phyloP scores from a whole-genome alignment of 192 early-diverging fungal species.

The Dispira simplex region DNA sequence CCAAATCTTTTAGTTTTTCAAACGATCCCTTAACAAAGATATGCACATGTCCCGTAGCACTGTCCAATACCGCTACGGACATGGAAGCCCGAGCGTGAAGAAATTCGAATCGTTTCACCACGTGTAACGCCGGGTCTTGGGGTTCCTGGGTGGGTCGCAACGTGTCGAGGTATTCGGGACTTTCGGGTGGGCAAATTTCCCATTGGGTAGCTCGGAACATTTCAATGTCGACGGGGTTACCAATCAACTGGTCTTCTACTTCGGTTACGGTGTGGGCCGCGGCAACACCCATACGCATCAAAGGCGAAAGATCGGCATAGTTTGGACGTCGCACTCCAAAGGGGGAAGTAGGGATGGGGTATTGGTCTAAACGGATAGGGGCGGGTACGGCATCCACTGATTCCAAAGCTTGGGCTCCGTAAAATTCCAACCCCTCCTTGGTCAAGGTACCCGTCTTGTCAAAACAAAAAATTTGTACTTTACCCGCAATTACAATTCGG shows the following conservation, averaged over 20 bases:
- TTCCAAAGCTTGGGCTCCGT: slow-evolving; percentile 19
- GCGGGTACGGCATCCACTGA: slow-evolving; percentile 4
- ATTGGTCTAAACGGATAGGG: not conserved
- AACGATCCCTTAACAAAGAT: slow-evolving; percentile 36
- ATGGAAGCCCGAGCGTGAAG: slow-evolving; percentile 31
- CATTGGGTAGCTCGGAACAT: slow-evolving; percentile 29
- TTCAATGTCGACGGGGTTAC: slow-evolving; percentile 34
- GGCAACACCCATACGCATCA: slow-evolving; percentile 11
- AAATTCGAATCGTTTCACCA: slow-evolving; percentile 35
- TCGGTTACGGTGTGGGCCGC: slow-evolving; percentile 27
- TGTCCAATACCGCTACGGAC: slow-evolving; percentile 23
- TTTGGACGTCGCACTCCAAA: not conserved
- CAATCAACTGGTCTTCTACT: slow-evolving; percentile 23
- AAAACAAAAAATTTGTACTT: slow-evolving; percentile 43
- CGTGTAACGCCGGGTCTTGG: slow-evolving; percentile 13
- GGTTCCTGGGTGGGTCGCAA: slow-evolving; percentile 14
- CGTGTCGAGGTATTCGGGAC: slow-evolving; percentile 23
- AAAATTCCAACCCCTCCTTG: slow-evolving; percentile 41
- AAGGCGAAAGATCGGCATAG: not conserved
- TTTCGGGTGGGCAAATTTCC: slow-evolving; percentile 12
- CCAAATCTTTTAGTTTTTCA: slow-evolving; percentile 49
- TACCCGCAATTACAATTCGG: slow-evolving; percentile 39
- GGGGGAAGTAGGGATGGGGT: not conserved
- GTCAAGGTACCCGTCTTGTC: slow-evolving; percentile 50
- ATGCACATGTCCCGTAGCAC: slow-evolving; percentile 13